Conservation (phyloP, 2,329 filamentous ascomycete species). For the Fusarium tricinctum region DNA sequence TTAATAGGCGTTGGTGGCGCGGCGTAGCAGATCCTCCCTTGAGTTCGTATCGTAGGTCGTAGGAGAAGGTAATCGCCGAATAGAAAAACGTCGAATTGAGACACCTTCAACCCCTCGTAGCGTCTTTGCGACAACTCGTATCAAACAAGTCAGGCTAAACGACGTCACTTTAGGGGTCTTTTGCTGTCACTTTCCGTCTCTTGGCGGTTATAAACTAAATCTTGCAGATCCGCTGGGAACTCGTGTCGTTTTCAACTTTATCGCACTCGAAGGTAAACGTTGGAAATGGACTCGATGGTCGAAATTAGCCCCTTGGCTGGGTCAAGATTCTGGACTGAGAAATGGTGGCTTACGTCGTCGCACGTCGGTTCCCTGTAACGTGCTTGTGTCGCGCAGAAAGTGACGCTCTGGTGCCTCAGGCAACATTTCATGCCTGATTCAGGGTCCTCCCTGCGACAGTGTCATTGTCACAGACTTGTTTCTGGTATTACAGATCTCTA, state of each 20-base stretch:
- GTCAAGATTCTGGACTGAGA: conserved; percentile 16
- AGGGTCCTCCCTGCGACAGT: conserved; percentile 19
- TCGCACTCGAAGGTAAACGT: conserved; percentile 1
- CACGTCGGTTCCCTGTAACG: conserved; percentile 21
- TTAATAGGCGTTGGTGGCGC: conserved; percentile 1
- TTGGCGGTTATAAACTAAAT: background rate
- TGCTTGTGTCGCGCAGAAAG: conserved; percentile 7
- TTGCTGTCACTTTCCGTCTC: background rate
- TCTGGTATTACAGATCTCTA: background rate
- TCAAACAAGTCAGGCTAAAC: conserved; percentile 5
- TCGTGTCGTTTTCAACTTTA: background rate
- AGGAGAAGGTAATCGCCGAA: conserved; percentile 2
- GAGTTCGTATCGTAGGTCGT: conserved; percentile 11
- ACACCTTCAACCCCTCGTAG: conserved; percentile 23
- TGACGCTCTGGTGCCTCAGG: conserved; percentile 35
- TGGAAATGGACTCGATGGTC: background rate
- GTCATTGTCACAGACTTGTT: conserved; percentile 10
- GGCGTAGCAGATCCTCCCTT: conserved; percentile 29
- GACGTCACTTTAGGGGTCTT: conserved; percentile 29
- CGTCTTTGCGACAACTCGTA: conserved; percentile 22
- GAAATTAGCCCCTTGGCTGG: conserved; percentile 15
- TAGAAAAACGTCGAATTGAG: conserved; percentile 22
- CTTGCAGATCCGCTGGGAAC: background rate
- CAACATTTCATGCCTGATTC: conserved; percentile 8
- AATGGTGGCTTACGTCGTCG: conserved; percentile 40